phyloP scores from a whole-genome alignment of 2,329 filamentous ascomycete genomes.

The Lachnellula subtilissima region DNA sequence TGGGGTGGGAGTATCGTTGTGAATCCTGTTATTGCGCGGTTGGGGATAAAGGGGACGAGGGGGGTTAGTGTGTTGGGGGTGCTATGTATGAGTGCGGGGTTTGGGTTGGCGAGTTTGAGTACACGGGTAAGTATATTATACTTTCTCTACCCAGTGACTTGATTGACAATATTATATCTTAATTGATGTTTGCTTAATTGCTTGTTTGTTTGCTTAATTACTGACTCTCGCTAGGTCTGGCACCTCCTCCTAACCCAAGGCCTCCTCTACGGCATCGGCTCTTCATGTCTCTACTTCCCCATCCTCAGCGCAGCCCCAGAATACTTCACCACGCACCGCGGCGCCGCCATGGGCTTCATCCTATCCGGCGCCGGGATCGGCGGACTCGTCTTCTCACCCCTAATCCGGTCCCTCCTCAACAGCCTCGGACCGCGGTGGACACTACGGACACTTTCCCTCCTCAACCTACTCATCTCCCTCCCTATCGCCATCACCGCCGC shows the following conservation, averaged over 20 bases:
- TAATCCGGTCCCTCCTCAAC: constrained; percentile 38
- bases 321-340: constrained; percentile 44
- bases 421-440: constrained; percentile 41
- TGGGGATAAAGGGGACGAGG: constrained; percentile 33
- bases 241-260: constrained; percentile 44
- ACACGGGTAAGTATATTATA: constrained; percentile 18
- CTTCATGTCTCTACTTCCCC: constrained; percentile 38
- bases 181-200: not conserved
- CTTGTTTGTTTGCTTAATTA: too few relatives aligned
- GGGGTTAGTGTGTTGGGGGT: constrained; percentile 40
- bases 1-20: constrained; percentile 46
- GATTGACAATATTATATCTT: too few relatives aligned
- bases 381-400: constrained; percentile 39
- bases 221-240: constrained; percentile 31
- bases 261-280: constrained; percentile 41
- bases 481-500: constrained; percentile 39
- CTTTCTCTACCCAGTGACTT: too few relatives aligned
- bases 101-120: constrained; percentile 37
- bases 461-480: constrained; percentile 35
- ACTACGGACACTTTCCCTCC: constrained; percentile 36
- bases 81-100: constrained; percentile 37
- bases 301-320: constrained; percentile 43
- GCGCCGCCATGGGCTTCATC: constrained; percentile 43
- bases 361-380: constrained; percentile 40
- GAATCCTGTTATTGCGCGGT: constrained; percentile 43